Percentiles rank a stretch among this genome's conserved stretches.
These are phyloP conservation scores for Botrytis tulipae DNA, from an alignment of 2,329 filamentous ascomycete genomes.

Conservation along the genomic window DNA sequence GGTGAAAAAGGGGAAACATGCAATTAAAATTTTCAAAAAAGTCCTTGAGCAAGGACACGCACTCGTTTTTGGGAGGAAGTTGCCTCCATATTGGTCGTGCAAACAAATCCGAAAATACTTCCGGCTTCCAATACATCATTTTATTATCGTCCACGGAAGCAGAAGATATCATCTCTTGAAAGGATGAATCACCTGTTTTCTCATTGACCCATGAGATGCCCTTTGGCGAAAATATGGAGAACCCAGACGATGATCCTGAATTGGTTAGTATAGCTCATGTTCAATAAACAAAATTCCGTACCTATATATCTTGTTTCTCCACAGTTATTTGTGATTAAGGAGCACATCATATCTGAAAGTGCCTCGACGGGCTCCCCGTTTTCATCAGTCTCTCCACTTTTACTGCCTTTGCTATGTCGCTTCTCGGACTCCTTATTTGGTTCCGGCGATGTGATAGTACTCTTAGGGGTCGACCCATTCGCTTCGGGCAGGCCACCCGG, in stretches of 20 bases:
- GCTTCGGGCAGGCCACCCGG: conserved; percentile 38
- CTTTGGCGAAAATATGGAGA: conserved; percentile 97
- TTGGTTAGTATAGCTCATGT: conserved; percentile 17
- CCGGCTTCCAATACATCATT: conserved; percentile 97
- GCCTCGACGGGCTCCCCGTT: conserved; percentile 74
- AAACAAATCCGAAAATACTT: conserved; percentile 92
- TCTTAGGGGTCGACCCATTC: conserved; percentile 44
- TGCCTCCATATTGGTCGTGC: conserved; percentile 78
- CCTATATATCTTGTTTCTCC: conserved; percentile 96
- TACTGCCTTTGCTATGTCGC: conserved; percentile 32
- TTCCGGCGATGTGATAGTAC: conserved; percentile 51
- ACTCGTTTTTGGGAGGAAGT: conserved; percentile 82
- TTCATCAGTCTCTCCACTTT: conserved; percentile 43
- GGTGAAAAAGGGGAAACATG: conserved; percentile 96
- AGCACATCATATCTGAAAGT: conserved; percentile 98
- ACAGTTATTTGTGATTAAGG: conserved; percentile 87
- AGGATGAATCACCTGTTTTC: conserved; percentile 93
- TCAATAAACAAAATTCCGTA: conserved; percentile 44
- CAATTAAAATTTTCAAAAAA: conserved; percentile 99
- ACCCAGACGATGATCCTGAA: conserved; percentile 88
- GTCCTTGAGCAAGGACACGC: conserved; percentile 82
- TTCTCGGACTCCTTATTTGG: conserved; percentile 32
- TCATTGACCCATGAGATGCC: conserved; percentile 98
- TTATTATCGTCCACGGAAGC: conserved; percentile 92
- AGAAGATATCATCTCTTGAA: conserved; percentile 90